These are phyloP conservation scores for Diutina neorugosa DNA, from an alignment of 1,139 yeast genomes.

Conservation along the genomic window DNA sequence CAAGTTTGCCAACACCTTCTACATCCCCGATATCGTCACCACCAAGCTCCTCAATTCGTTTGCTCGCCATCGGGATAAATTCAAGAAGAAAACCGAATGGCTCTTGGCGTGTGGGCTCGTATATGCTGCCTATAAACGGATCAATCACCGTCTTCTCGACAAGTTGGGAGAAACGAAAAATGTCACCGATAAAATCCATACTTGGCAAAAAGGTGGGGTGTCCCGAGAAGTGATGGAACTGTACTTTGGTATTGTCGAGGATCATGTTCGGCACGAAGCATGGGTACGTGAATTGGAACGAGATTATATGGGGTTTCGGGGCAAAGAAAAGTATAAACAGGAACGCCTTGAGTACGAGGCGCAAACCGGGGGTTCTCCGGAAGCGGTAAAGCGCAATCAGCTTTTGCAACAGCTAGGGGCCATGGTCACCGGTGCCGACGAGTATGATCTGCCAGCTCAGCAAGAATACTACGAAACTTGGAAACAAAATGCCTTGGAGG, in stretches of 20 bases:
- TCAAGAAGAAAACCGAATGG: constrained; percentile 49
- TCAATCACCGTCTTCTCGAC: constrained; percentile 35
- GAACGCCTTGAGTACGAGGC: not conserved
- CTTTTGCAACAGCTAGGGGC: not conserved
- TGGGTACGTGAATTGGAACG: constrained; percentile 42
- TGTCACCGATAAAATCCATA: constrained; percentile 37
- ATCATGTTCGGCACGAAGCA: constrained; percentile 37
- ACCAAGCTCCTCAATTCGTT: constrained; percentile 39
- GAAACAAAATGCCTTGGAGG: not conserved
- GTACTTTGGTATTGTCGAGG: constrained; percentile 42
- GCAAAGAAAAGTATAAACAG: not conserved
- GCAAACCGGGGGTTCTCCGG: not conserved
- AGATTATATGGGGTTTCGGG: constrained; percentile 14
- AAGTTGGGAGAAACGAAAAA: constrained; percentile 36
- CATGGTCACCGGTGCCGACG: not conserved
- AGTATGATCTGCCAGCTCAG: not conserved
- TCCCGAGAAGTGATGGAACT: constrained; percentile 33
- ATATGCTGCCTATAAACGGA: constrained; percentile 42
- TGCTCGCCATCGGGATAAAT: constrained; percentile 36
- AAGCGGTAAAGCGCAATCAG: not conserved
- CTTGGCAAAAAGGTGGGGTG: constrained; percentile 41
- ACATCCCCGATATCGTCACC: constrained; percentile 43
- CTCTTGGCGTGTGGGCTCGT: constrained; percentile 55
- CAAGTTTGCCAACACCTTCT: constrained; percentile 49
- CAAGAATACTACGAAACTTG: not conserved